These are phyloP conservation scores for Staphylotrichum longicolle DNA, from an alignment of 495 filamentous ascomycete species.

Conservation along the genomic window DNA sequence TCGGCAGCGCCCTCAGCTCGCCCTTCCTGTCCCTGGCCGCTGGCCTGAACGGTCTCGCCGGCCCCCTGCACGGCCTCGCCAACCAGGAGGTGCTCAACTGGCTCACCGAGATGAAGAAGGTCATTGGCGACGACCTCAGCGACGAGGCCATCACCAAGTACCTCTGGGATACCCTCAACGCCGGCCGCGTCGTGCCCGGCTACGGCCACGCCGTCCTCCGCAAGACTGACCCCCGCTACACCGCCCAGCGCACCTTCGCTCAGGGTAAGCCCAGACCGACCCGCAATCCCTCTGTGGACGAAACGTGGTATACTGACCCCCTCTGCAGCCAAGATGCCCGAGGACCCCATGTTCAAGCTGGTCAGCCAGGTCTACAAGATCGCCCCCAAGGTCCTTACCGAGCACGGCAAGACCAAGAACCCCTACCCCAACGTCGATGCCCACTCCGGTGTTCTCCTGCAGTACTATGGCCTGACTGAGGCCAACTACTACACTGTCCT, in stretches of 20 bases:
- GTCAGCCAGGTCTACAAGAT: conserved; percentile 99
- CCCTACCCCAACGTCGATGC: conserved; percentile 47
- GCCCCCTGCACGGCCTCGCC: conserved; percentile 96
- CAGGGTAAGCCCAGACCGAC: conserved; percentile 53
- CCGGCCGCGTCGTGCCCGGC: conserved; percentile 92
- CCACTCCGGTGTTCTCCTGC: conserved; percentile 96
- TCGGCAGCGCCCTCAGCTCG: conserved; percentile 94
- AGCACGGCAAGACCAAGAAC: conserved; percentile 99
- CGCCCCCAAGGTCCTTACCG: conserved; percentile 91
- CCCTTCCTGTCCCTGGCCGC: conserved; percentile 94
- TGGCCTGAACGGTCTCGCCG: conserved; percentile 95
- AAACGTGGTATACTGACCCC: conserved; percentile 17
- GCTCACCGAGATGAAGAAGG: conserved; percentile 98
- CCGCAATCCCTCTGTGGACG: background rate
- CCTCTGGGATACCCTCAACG: conserved; percentile 94
- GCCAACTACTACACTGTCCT: conserved; percentile 99
- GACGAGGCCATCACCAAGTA: conserved; percentile 96
- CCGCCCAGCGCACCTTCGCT: conserved; percentile 94
- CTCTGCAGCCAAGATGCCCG: conserved; percentile 62
- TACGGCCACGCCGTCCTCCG: conserved; percentile 98
- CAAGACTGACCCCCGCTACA: conserved; percentile 98
- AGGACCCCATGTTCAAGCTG: conserved; percentile 99
- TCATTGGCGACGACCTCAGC: conserved; percentile 87
- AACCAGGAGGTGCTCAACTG: conserved; percentile 99
- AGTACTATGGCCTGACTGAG: conserved; percentile 98